Percentiles rank a stretch among this genome's conserved stretches.
These are phyloP conservation scores for Exophiala calicioides DNA, from an alignment of 2,329 filamentous ascomycete genomes.

Conservation along the genomic window DNA sequence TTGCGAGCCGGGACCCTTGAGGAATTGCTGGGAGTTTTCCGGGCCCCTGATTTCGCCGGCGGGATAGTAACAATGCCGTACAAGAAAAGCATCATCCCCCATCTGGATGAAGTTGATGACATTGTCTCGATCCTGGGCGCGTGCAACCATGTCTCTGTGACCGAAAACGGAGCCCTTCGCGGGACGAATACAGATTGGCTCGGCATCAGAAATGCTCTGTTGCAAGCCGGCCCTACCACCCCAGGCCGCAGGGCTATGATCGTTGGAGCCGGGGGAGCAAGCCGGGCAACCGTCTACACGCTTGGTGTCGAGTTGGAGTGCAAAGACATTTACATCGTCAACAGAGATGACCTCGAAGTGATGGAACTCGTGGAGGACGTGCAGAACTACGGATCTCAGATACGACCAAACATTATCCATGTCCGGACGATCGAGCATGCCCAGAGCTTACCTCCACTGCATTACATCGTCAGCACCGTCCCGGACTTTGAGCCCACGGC, in stretches of 20 bases:
- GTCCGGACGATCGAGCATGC: constrained; percentile 64
- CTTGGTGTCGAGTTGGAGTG: constrained; percentile 47
- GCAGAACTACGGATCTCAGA: constrained; percentile 4
- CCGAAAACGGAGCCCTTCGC: constrained; percentile 30
- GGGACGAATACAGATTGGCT: constrained; percentile 50
- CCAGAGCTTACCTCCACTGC: constrained; percentile 21
- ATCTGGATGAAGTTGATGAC: constrained; percentile 38
- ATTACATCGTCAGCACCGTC: constrained; percentile 15
- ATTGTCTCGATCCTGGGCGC: constrained; percentile 38
- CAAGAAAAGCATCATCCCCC: constrained; percentile 42
- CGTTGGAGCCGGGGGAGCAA: constrained; percentile 68
- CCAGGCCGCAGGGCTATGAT: constrained; percentile 56
- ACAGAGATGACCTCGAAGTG: constrained; percentile 24
- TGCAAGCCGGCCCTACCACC: constrained; percentile 34
- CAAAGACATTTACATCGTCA: constrained; percentile 33
- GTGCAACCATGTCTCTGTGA: constrained; percentile 14
- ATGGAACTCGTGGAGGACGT: constrained; percentile 7
- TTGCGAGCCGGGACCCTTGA: constrained; percentile 38
- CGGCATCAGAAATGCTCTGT: constrained; percentile 43
- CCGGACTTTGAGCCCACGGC: constrained; percentile 11
- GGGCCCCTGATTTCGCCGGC: constrained; percentile 35
- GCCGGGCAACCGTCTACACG: constrained; percentile 72
- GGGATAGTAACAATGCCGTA: constrained; percentile 47
- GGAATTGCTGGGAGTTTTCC: constrained; percentile 35
- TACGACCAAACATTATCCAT: constrained; percentile 51